Base-by-base conservation (phyloP, 2,329 filamentous ascomycete genomes). In the Fusarium phyllophilum region DNA sequence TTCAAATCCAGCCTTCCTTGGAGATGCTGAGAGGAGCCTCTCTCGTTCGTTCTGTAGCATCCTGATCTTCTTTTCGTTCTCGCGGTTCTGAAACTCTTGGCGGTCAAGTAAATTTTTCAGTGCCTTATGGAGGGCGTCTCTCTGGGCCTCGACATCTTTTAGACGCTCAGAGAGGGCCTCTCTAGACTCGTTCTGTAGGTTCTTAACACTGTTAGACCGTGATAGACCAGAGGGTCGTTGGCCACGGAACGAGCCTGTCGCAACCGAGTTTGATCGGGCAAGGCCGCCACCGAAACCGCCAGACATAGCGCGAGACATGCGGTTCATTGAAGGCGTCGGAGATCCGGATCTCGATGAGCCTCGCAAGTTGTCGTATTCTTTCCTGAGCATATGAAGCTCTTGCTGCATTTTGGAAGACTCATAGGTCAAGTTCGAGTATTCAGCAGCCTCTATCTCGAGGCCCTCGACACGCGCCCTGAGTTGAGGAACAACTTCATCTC, bases 91-190 rank as follows among this genome's bases (percentile, higher is more conserved):
- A 80, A 92, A 89, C 73, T 96, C 93, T 75, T 98, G 95, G 59
- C 96, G 91, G 71, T 95, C 91, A 18, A 98, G 89, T 22, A 99
- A 87, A 69, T 91, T 94, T 84, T 93, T 95, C 60, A 99, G 86
- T 12, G 96, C 94, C 68, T 89, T 90, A 84, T 98, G 96, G 12
- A 99, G 87, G 3, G 96, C 95, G 82, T 99, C 96, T 52, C 96
- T 90, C 84, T 99, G 96, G 48, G 94, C 91, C 83, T 98, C 96
- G 17, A 98, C 92, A 74, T 98, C 96, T 82, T 97, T 97, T 24
- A 97, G 87, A 36, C 93, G 89, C 75, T 97, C 95, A 4, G 91
- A 90, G 22, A 95, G 83, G 17, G 89, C 88, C 62, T 96, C 93
- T 62, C 91, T 87, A 8, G 89, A 90, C 75, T 93, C 89, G 66